A percentile compares a stretch with the other conserved stretches of the same genome.
phyloP scores from a whole-genome alignment of 129 eudicot genomes.

The Centaurea solstitialis region DNA sequence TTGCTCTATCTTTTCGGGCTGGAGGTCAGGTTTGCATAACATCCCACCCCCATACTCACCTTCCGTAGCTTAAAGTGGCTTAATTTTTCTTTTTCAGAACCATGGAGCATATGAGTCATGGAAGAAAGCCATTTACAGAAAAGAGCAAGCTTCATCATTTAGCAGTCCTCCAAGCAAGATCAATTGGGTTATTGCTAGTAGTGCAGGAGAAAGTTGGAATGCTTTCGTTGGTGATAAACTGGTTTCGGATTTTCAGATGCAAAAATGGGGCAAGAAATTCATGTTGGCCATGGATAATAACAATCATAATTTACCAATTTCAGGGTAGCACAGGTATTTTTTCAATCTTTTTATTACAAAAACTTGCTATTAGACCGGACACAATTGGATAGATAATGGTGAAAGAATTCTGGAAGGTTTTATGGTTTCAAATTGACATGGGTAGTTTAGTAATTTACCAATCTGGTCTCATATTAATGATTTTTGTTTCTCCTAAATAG shows the following conservation, averaged over 20 bases:
- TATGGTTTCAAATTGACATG: no score
- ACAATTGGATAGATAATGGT: no score
- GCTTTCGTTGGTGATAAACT: slow-evolving; percentile 48
- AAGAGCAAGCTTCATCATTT: slow-evolving; percentile 33
- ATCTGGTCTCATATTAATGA: no score
- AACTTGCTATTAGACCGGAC: no score
- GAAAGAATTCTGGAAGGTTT: no score
- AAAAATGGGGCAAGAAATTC: slow-evolving; percentile 63
- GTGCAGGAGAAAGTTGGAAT: slow-evolving; percentile 56
- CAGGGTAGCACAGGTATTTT: slow-evolving; percentile 36
- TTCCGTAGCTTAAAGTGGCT: neutral
- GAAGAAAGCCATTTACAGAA: slow-evolving; percentile 29
- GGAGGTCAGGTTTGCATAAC: no score
- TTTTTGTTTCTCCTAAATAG: no score
- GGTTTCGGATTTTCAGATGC: slow-evolving; percentile 55
- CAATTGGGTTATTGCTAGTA: slow-evolving; percentile 67
- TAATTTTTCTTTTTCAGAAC: slow-evolving; percentile 32
- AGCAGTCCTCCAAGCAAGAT: slow-evolving; percentile 57
- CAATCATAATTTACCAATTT: neutral
- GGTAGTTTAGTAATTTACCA: no score
- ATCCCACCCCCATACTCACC: no score
- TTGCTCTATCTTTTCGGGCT: no score
- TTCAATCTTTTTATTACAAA: neutral
- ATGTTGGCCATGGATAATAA: slow-evolving; percentile 29
- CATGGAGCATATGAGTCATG: slow-evolving; percentile 29